phyloP scores from a whole-genome alignment of 768 basidiomycete genomes.

The Holtermannia corniformis region DNA sequence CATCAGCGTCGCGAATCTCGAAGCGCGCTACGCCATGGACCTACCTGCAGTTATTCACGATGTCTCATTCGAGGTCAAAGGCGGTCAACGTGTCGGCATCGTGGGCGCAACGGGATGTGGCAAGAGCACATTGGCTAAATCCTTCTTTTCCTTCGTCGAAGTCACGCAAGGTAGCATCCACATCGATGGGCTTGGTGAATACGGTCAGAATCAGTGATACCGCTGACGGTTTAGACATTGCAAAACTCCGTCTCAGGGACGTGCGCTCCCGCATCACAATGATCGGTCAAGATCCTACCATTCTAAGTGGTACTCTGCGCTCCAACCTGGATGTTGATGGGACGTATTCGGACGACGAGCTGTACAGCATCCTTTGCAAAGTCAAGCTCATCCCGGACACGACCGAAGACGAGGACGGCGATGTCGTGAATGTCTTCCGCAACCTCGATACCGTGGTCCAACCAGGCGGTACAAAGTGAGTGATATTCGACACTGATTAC shows the following conservation, averaged over 20 bases:
- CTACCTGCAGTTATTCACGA: conserved; percentile 32
- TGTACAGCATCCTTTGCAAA: conserved; percentile 31
- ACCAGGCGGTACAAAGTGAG: conserved; percentile 31
- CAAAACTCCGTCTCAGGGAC: conserved; percentile 21
- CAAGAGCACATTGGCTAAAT: conserved; percentile 34
- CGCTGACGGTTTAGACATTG: conserved; percentile 18
- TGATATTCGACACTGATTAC: neutral
- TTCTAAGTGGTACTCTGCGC: conserved; percentile 30
- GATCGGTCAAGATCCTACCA: conserved; percentile 35
- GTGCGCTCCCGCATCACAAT: conserved; percentile 31
- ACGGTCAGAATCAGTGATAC: neutral
- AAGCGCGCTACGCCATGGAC: conserved; percentile 18
- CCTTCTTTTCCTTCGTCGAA: conserved; percentile 38
- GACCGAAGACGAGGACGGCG: neutral
- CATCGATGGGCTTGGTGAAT: conserved; percentile 31
- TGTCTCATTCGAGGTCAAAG: conserved; percentile 22
- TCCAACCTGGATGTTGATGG: conserved; percentile 37
- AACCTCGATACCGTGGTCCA: conserved; percentile 33
- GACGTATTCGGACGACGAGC: conserved; percentile 21
- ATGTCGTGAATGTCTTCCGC: conserved; percentile 26
- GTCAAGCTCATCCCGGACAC: conserved; percentile 21
- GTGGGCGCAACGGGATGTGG: conserved; percentile 36
- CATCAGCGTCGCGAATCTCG: conserved; percentile 12
- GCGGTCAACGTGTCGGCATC: conserved; percentile 30
- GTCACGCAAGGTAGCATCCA: conserved; percentile 23